Evolutionary conservation across 73 alveolate species (phyloP).

Genomic region (Uronychia setigera): DNA sequence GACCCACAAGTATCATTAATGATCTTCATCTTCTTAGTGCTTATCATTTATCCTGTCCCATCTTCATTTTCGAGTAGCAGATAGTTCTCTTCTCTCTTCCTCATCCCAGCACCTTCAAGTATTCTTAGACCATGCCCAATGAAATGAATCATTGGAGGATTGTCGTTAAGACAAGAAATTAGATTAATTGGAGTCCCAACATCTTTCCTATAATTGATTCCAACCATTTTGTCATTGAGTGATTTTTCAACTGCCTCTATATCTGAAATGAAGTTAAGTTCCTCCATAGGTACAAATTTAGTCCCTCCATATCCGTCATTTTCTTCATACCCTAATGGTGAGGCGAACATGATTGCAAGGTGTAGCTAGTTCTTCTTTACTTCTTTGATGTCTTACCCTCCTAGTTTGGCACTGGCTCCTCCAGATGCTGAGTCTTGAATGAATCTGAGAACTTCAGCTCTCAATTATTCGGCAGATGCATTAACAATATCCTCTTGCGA

Average conservation of each 20-base stretch:
- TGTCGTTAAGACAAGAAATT: neutral
- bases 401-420: neutral
- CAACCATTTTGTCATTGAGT: neutral
- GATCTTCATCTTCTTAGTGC: slow-evolving; percentile 24
- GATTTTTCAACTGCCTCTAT: slow-evolving; percentile 7
- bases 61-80: slow-evolving; percentile 41
- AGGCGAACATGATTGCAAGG: slow-evolving; percentile 26
- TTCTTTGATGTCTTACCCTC: neutral
- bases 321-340: slow-evolving; percentile 40
- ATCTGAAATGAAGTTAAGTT: slow-evolving; percentile 15
- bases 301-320: slow-evolving; percentile 25
- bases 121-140: slow-evolving; percentile 24
- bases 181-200: slow-evolving; percentile 37
- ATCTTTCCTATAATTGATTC: slow-evolving; percentile 5
- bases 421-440: neutral
- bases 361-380: slow-evolving; percentile 13
- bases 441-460: neutral
- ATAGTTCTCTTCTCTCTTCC: slow-evolving; percentile 18
- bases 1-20: slow-evolving; percentile 13
- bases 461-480: neutral
- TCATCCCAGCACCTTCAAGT: neutral
- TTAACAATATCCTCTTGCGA: neutral
- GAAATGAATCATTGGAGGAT: slow-evolving; percentile 30
- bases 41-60: slow-evolving; percentile 24
- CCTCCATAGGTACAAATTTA: slow-evolving; percentile 8